Evolutionary conservation across 1,284 basidiomycete genomes (phyloP), one percentile per base, ranked within the genome.

Genomic region (Leucoagaricus sp.): DNA sequence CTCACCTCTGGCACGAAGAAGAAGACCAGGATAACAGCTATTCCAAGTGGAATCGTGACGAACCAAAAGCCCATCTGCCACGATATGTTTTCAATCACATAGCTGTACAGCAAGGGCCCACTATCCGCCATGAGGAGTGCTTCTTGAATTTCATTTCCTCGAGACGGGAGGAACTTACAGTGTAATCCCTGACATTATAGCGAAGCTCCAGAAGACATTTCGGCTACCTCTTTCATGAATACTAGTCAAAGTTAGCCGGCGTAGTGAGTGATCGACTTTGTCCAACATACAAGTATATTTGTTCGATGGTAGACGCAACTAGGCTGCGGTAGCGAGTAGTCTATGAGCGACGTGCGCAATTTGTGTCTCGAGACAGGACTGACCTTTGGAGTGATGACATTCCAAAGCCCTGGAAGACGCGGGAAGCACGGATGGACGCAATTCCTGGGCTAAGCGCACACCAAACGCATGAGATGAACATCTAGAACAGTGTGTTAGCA

Each of bases 391-490:
- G 58, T 3, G 76, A 70, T 1, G 76, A 76, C 75, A 76, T 77
- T 19, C 75, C 76, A 58, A 78, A 72, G 1, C 77, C 76, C 65
- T 78, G 77, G 58, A 79, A 76, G 3, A 74, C 68, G 12, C 77
- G 68, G 9, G 76, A 74, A 1, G 73, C 76, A 17, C 69, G 67
- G 29, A 79, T 76, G 0, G 75, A 77, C 0, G 69, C 61, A 31
- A 78, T 64, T 45, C 68, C 73, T 5, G 75, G 74, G 58, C 75
- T 73, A 21, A 71, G 65, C 4, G 75, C 76, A 56, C 72, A 74
- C 77, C 77, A 79, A 33, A 79, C 75, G 53, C 74, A 77, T 0
- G 72, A 70, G 23, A 77, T 69, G 62, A 79, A 78, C 74, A 77
- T 76, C 75, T 77, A 33, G 7, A 17, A 4, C 17, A 25, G 46